phyloP scores from a whole-genome alignment of 208 protist genomes.

The Crithidia bombi region DNA sequence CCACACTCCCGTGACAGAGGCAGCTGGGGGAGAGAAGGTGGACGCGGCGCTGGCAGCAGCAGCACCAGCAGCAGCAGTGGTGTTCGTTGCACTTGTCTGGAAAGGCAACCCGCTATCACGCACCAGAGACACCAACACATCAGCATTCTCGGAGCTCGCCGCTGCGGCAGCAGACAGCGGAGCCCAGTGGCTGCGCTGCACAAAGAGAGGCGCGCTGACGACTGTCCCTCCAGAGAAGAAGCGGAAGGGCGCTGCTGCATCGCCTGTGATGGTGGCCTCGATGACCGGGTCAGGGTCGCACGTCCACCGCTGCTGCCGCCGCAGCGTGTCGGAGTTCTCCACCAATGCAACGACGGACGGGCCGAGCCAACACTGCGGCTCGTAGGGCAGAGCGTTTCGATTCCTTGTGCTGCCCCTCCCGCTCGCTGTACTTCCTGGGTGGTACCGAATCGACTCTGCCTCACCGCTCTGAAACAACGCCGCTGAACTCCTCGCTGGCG shows the following conservation, averaged over 20 bases:
- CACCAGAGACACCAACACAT: conserved; percentile 35
- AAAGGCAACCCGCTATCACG: conserved; percentile 25
- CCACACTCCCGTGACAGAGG: neutral
- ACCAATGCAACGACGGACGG: conserved; percentile 50
- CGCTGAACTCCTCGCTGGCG: too few relatives aligned
- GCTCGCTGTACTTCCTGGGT: neutral
- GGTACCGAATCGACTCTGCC: conserved; percentile 14
- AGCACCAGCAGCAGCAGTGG: neutral
- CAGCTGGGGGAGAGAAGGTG: neutral
- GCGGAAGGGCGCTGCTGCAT: neutral
- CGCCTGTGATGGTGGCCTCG: conserved; percentile 43
- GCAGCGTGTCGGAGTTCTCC: conserved; percentile 53
- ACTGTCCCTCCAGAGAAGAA: neutral
- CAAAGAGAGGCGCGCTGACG: neutral
- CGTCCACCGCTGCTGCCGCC: conserved; percentile 65
- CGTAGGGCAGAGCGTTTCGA: conserved; percentile 42
- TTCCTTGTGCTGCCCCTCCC: neutral
- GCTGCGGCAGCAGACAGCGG: neutral
- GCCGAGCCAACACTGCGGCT: conserved; percentile 61
- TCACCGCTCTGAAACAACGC: neutral
- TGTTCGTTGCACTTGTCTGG: neutral
- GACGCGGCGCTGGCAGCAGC: neutral
- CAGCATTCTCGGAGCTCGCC: conserved; percentile 37
- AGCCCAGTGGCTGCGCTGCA: conserved; percentile 14
- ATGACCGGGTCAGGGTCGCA: conserved; percentile 73